Conservation (phyloP, 495 filamentous ascomycete species). For the Penicillium pancosmium region DNA sequence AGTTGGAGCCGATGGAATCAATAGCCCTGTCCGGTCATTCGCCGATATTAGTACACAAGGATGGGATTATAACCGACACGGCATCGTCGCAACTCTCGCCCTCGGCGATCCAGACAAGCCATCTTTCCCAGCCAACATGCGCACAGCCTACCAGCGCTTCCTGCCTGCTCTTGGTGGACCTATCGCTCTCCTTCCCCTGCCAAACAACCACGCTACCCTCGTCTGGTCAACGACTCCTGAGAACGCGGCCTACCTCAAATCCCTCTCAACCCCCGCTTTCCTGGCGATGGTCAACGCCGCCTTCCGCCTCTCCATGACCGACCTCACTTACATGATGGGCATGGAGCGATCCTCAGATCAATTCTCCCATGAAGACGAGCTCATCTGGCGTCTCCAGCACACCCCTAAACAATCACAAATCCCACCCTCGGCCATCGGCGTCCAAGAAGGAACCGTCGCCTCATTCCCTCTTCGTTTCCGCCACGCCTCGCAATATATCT, state of each 20-base stretch:
- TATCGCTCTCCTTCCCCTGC: slow-evolving; percentile 86
- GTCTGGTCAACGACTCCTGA: slow-evolving; percentile 90
- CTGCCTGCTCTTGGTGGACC: slow-evolving; percentile 79
- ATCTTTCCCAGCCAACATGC: slow-evolving; percentile 43
- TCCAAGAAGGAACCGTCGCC: slow-evolving; percentile 81
- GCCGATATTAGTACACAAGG: slow-evolving; percentile 81
- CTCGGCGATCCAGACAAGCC: slow-evolving; percentile 53
- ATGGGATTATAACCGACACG: slow-evolving; percentile 92
- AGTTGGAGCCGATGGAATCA: slow-evolving; percentile 91
- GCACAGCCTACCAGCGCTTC: slow-evolving; percentile 93
- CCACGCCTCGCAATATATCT: slow-evolving; percentile 90
- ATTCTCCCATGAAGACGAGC: slow-evolving; percentile 65
- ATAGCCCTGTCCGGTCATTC: slow-evolving; percentile 89
- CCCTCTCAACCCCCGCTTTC: slow-evolving; percentile 70
- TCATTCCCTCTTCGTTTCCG: slow-evolving; percentile 89
- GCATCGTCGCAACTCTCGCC: slow-evolving; percentile 85
- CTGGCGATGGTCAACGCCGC: slow-evolving; percentile 89
- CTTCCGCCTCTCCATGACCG: slow-evolving; percentile 77
- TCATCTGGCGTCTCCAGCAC: slow-evolving; percentile 78
- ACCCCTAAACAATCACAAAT: slow-evolving; percentile 54
- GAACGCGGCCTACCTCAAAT: slow-evolving; percentile 79
- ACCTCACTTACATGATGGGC: slow-evolving; percentile 79
- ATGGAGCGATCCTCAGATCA: slow-evolving; percentile 43
- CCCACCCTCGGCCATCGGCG: slow-evolving; percentile 60
- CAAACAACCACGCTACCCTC: slow-evolving; percentile 76